A percentile compares a stretch with the other conserved stretches of the same genome.
These are phyloP conservation scores for Arthrobotrys entomopaga DNA, from an alignment of 2,329 filamentous ascomycete genomes.

Conservation along the genomic window DNA sequence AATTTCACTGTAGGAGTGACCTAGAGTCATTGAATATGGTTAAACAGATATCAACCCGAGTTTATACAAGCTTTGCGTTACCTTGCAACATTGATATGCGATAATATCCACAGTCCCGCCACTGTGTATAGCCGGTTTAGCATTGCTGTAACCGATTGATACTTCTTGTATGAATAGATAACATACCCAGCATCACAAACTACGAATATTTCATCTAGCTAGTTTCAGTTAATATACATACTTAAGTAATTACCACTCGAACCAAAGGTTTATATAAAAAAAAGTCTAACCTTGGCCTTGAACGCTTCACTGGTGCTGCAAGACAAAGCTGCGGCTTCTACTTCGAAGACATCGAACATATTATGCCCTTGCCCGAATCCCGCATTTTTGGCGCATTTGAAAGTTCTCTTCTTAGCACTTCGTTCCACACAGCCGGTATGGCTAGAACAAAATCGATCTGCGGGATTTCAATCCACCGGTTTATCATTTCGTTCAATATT, in stretches of 20 bases:
- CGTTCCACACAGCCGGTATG: conserved; percentile 83
- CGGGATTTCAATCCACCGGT: conserved; percentile 49
- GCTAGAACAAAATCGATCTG: conserved; percentile 79
- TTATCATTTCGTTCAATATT: conserved; percentile 26
- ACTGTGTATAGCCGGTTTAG: background rate
- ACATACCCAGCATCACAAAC: conserved; percentile 68
- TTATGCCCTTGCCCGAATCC: conserved; percentile 47
- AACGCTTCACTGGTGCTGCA: conserved; percentile 60
- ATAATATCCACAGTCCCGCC: no score
- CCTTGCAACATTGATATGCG: background rate
- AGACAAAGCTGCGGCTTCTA: conserved; percentile 67
- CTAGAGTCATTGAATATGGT: no score
- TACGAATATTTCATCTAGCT: conserved; percentile 64
- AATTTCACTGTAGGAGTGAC: no score
- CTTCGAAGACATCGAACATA: conserved; percentile 67
- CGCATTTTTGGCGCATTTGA: conserved; percentile 37
- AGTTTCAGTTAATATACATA: no score
- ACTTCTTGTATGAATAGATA: conserved; percentile 77
- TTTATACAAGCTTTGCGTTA: conserved; percentile 68
- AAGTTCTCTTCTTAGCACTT: conserved; percentile 61
- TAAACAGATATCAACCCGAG: conserved; percentile 59
- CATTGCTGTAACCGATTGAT: background rate
- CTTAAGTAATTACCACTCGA: no score
- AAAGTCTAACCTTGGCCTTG: no score
- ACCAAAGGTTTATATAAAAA: no score